phyloP scores from a whole-genome alignment of 106 monocot genomes.

The Agapanthus africanus region DNA sequence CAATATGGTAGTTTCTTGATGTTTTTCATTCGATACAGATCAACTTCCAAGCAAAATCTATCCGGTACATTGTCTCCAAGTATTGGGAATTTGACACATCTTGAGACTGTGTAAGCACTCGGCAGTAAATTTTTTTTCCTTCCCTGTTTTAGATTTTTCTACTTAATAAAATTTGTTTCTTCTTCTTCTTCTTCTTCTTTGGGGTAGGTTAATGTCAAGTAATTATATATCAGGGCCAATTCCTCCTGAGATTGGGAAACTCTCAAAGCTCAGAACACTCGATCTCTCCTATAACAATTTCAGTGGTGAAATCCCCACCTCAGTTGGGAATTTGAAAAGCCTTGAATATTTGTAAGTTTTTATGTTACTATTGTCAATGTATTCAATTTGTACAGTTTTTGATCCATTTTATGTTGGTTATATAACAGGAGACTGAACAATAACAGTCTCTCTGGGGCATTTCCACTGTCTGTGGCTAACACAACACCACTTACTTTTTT shows the following conservation, averaged over 20 bases:
- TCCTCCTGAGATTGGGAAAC: conserved; percentile 64
- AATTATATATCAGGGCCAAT: conserved; percentile 65
- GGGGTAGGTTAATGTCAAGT: conserved; percentile 48
- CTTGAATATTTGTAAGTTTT: conserved; percentile 67
- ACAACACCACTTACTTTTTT: conserved; percentile 34
- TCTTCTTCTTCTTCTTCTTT: not conserved
- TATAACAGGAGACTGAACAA: conserved; percentile 59
- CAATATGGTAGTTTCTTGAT: not conserved
- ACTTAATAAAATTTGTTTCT: not conserved
- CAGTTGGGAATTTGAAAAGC: too few relatives aligned
- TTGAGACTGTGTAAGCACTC: conserved; percentile 54
- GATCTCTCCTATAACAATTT: conserved; percentile 70
- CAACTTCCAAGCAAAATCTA: conserved; percentile 55
- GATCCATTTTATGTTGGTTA: not conserved
- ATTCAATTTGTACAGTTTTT: not conserved
- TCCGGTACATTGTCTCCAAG: conserved; percentile 70
- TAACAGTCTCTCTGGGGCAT: conserved; percentile 48
- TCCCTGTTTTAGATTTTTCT: not conserved
- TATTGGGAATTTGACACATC: conserved; percentile 60
- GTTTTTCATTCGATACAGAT: conserved; percentile 19
- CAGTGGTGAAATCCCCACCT: conserved; percentile 54
- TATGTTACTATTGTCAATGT: not conserved
- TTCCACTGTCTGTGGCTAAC: conserved; percentile 36
- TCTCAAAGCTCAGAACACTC: conserved; percentile 56
- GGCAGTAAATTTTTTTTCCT: not conserved